These are phyloP conservation scores for Hyaloscypha finlandica DNA, from an alignment of 495 filamentous ascomycete species.

Conservation along the genomic window DNA sequence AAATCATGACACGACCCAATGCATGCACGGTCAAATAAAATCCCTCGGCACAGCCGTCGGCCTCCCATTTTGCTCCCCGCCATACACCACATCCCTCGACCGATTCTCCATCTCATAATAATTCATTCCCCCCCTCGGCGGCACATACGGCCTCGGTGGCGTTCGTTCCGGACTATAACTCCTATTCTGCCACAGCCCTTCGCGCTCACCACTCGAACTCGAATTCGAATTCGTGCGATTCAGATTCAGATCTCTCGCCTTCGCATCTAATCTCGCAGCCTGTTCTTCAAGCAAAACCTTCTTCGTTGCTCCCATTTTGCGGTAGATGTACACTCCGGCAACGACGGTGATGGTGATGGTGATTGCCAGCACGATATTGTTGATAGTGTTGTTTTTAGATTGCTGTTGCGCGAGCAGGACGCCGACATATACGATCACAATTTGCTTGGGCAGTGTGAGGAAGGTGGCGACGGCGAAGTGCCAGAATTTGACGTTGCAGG, in stretches of 20 bases:
- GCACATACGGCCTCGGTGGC: neutral
- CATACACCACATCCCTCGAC: neutral
- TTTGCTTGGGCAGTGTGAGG: conserved; percentile 38
- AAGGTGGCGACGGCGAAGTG: conserved; percentile 36
- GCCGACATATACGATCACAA: conserved; percentile 40
- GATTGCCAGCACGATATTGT: conserved; percentile 34
- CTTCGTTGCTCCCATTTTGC: conserved; percentile 37
- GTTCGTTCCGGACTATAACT: neutral
- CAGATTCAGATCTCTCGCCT: neutral
- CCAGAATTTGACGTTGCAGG: conserved; percentile 39
- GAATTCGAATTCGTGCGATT: neutral
- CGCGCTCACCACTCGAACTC: neutral
- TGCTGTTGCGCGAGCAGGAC: conserved; percentile 31
- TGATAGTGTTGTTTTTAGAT: conserved; percentile 30
- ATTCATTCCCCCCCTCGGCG: neutral
- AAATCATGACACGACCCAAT: neutral
- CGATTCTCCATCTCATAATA: neutral
- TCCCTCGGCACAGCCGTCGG: neutral
- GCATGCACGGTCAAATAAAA: neutral
- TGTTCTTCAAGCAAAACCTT: conserved; percentile 35
- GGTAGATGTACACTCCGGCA: conserved; percentile 32
- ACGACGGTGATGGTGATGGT: conserved; percentile 31
- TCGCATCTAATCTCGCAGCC: conserved; percentile 14
- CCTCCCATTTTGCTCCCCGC: neutral
- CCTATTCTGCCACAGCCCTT: neutral